phyloP scores from a whole-genome alignment of 2,329 filamentous ascomycete species.

The Alternaria burnsii region DNA sequence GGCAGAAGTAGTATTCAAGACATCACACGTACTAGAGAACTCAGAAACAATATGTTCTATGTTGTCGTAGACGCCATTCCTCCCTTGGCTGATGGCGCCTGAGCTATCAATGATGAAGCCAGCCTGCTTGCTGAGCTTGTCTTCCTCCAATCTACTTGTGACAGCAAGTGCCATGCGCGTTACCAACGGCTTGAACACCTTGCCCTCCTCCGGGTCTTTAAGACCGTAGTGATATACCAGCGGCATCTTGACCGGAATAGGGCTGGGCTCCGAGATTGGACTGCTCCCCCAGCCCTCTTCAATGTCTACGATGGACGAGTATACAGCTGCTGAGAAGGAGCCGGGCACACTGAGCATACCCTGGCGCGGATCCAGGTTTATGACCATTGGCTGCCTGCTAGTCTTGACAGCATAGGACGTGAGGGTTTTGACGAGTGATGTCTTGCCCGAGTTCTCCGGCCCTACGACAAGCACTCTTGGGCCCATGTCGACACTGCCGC shows the following conservation, averaged over 20 bases:
- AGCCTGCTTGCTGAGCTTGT: slow-evolving; percentile 72
- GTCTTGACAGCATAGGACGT: slow-evolving; percentile 80
- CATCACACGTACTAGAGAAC: slow-evolving; percentile 64
- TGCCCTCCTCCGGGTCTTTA: slow-evolving; percentile 72
- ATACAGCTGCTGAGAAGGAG: slow-evolving; percentile 84
- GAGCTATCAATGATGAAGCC: slow-evolving; percentile 90
- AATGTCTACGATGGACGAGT: slow-evolving; percentile 86
- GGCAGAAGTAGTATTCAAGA: slow-evolving; percentile 18
- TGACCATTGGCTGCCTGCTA: slow-evolving; percentile 77
- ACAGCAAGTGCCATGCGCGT: slow-evolving; percentile 81
- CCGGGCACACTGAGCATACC: slow-evolving; percentile 67
- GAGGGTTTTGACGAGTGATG: slow-evolving; percentile 77
- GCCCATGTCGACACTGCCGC: slow-evolving; percentile 58
- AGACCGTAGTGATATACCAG: slow-evolving; percentile 89
- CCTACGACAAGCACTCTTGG: slow-evolving; percentile 89
- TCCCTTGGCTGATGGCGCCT: slow-evolving; percentile 71
- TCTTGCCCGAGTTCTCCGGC: slow-evolving; percentile 81
- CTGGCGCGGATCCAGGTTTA: slow-evolving; percentile 86
- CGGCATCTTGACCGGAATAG: slow-evolving; percentile 89
- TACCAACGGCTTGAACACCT: slow-evolving; percentile 76
- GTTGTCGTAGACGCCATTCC: slow-evolving; percentile 73
- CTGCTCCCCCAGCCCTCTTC: slow-evolving; percentile 90
- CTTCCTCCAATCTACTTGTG: slow-evolving; percentile 78
- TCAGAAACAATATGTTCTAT: slow-evolving; percentile 81
- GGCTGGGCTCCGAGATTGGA: slow-evolving; percentile 88